These are phyloP conservation scores for Elongisporangium anandrum DNA, from an alignment of 352 stramenopile genomes.

Conservation along the genomic window DNA sequence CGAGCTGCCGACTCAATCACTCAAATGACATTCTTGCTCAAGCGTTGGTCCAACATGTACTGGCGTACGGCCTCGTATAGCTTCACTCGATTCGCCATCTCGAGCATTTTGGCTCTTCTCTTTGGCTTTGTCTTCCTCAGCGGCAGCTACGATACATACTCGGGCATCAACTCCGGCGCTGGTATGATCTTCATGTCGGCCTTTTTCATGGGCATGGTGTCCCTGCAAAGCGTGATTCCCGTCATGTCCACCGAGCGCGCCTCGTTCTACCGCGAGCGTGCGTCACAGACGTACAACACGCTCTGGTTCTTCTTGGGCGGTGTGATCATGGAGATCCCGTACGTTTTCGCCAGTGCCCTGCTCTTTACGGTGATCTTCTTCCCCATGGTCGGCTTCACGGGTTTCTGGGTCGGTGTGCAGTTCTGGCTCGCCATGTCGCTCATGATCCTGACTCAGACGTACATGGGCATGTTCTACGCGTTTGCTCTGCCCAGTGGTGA, in stretches of 20 bases:
- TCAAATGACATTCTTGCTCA: constrained; percentile 24
- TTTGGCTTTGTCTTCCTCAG: constrained; percentile 55
- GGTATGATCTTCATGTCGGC: constrained; percentile 53
- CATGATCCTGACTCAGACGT: constrained; percentile 43
- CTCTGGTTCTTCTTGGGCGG: constrained; percentile 59
- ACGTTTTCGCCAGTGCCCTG: constrained; percentile 40
- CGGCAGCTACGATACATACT: constrained; percentile 22
- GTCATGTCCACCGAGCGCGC: constrained; percentile 56
- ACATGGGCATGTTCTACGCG: constrained; percentile 38
- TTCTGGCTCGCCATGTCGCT: constrained; percentile 57
- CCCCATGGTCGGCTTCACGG: constrained; percentile 47
- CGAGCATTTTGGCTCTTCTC: constrained; percentile 49
- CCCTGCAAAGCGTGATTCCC: constrained; percentile 64
- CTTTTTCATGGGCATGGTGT: constrained; percentile 63
- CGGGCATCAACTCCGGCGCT: constrained; percentile 29
- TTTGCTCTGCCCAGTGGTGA: constrained; percentile 39
- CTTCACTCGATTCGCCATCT: constrained; percentile 49
- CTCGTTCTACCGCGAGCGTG: constrained; percentile 65
- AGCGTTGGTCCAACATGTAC: constrained; percentile 28
- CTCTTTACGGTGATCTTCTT: constrained; percentile 61
- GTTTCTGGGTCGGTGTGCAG: constrained; percentile 24
- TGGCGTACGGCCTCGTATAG: constrained; percentile 73
- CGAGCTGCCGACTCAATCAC: constrained; percentile 17
- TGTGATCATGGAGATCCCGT: constrained; percentile 79
- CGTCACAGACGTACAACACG: constrained; percentile 76